Evolutionary conservation across 345 rosid genomes (phyloP), one percentile per base, ranked within the genome.

Genomic region (Gossypium stocksii): DNA sequence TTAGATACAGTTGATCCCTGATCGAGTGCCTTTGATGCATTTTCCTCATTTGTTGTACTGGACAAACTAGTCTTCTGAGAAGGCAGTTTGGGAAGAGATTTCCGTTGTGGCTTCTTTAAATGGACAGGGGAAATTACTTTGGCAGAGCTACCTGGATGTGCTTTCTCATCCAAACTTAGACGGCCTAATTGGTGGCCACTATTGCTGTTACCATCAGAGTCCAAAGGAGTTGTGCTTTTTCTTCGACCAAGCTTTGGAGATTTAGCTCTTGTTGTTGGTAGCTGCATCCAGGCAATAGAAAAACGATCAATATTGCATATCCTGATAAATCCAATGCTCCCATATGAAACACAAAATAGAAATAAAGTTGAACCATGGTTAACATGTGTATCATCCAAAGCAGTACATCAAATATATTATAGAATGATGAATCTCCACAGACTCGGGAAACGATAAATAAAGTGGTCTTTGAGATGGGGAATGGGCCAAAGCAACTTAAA

Each of bases 211-310:
- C 79, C 92, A 81, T 87, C 92, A 27, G 87, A 63, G 38, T 90
- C 97, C 7, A 60, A 77, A 22, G 79, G 54, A 23, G 79, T 67
- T 8, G 84, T 73, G 78, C 78, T 82, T 87, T 96, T 96, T 79
- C 73, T 96, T 69, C 99, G 76, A 51, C 99, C 99, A 23, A 96
- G 92, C 80, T 93, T 96, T 14, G 99, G 99, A 83, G 99, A 96
- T 86, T 90, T 96, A 19, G 99, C 86, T 82, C 98, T 88, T 54
- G 99, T 96, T 61, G 97, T 71, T 16, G 98, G 99, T 83, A 96
- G 87, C 99, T 96, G 83, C 81, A 81, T 74, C 61, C 60, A 74
- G 63, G 49, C 62, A 75, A 78, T 23, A 11, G 67, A 23, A 45
- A 57, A 68, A 68, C 4, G 44, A 68, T 68, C 38, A 68, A 49